Base-by-base conservation (phyloP, 2,329 filamentous ascomycete species). In the Aspergillus hortae region DNA sequence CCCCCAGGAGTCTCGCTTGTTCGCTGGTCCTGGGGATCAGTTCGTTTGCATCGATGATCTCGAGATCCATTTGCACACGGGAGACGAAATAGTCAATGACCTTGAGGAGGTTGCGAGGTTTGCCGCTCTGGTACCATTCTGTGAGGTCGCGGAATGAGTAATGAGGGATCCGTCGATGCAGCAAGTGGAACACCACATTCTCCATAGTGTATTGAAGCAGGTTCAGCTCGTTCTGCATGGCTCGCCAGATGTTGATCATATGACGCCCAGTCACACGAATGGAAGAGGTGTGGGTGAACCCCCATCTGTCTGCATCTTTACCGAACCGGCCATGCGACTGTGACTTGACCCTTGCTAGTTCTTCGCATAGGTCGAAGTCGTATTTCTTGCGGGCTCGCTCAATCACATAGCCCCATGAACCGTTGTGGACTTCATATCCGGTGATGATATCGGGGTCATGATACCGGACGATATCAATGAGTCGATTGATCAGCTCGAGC, bases 161-260 rank as follows among this genome's bases (percentile, higher is more conserved):
- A 67, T 96, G 90, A 5, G 94, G 94, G 46, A 97, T 88, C 3
- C 92, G 84, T 30, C 85, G 85, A 61, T 95, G 91, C 2, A 99
- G 79, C 1, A 97, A 71, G 71, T 97, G 91, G 76, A 95, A 97
- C 0, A 85, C 89, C 4, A 97, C 90, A 63, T 96, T 96, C 70
- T 97, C 94, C 84, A 97, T 88, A 0, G 89, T 96, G 66, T 99
- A 97, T 66, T 96, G 92, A 10, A 96, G 79, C 25, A 99, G 75
- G 60, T 92, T 95, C 25, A 99, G 74, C 71, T 96, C 92, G n/a
- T 87, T 84, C 52, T 90, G 83, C 92, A 99, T 96, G 0, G 92
- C 91, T 61, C 92, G 83, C 91, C 94, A 97, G 43, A 97, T 88
- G 61, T 97, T 97, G 74, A 99, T 92, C 80, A 95, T 90, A 67